Conservation (phyloP, 805 yeast genomes). For the Middelhovenomyces tepae region DNA sequence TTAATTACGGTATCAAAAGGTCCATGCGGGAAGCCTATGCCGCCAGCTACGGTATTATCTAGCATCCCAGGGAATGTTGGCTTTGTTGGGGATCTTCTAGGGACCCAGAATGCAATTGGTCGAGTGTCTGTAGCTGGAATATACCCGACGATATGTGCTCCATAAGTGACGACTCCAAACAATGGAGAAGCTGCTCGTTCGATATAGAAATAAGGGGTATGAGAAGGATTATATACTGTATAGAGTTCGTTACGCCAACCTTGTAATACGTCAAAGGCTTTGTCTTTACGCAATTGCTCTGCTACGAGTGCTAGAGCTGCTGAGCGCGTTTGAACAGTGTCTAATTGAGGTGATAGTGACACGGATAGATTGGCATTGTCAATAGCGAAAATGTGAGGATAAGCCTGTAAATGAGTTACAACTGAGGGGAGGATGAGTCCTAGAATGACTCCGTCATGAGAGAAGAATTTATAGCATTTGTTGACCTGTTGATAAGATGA, state of each 20-base stretch:
- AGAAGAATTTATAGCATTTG: no score
- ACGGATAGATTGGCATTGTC: no score
- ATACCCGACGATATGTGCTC: conserved; percentile 81
- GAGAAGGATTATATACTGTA: conserved; percentile 51
- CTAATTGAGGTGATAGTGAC: no score
- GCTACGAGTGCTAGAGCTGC: no score
- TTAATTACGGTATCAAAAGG: conserved; percentile 69
- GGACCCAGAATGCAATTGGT: conserved; percentile 55
- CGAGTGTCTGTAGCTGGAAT: conserved; percentile 40
- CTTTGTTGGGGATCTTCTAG: conserved; percentile 67
- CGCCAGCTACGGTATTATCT: conserved; percentile 95
- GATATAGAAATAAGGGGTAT: conserved; percentile 51
- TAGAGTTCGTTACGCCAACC: conserved; percentile 85
- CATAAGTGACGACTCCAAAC: conserved; percentile 83
- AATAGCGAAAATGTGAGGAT: no score
- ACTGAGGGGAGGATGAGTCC: no score
- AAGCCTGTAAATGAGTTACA: no score
- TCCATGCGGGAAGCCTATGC: conserved; percentile 75
- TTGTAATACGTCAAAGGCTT: conserved; percentile 23
- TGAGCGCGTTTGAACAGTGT: no score
- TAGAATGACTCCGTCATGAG: no score
- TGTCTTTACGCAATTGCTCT: no score
- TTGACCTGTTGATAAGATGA: no score
- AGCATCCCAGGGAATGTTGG: conserved; percentile 85
- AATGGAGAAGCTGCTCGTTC: conserved; percentile 79